phyloP scores from a whole-genome alignment of 257 asterid genomes.

The Rauvolfia tetraphylla region DNA sequence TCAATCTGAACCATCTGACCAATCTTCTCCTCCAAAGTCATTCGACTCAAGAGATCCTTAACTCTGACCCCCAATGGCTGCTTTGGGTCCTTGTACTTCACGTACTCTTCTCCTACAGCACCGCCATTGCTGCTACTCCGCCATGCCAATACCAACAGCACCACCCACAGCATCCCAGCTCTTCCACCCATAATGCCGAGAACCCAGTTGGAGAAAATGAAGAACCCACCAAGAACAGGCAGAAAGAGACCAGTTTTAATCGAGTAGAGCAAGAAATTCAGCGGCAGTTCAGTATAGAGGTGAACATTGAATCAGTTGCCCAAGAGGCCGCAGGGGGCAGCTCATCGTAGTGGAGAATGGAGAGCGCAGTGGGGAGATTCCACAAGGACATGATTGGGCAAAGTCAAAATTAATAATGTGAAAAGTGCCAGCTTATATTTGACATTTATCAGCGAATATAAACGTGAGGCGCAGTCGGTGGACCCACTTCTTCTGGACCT shows the following conservation, averaged over 20 bases:
- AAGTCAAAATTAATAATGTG: neutral
- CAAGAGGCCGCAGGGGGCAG: neutral
- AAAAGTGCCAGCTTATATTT: too few species aligned
- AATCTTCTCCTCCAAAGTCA: slow-evolving; percentile 74
- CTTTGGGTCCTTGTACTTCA: slow-evolving; percentile 67
- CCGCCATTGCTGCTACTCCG: slow-evolving; percentile 39
- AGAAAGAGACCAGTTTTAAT: neutral
- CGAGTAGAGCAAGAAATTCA: neutral
- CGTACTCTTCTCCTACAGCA: slow-evolving; percentile 39
- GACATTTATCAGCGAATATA: too few species aligned
- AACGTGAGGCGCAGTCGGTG: too few species aligned
- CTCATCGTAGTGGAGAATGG: neutral
- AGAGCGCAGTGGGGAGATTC: neutral
- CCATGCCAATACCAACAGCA: slow-evolving; percentile 32
- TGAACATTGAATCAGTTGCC: neutral
- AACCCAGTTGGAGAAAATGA: neutral
- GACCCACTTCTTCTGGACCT: too few species aligned
- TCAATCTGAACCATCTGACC: slow-evolving; percentile 97
- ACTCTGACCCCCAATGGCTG: slow-evolving; percentile 51
- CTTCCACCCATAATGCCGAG: slow-evolving; percentile 26
- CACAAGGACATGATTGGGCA: neutral
- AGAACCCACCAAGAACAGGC: neutral
- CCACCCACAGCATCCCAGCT: slow-evolving; percentile 36
- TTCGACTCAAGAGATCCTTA: slow-evolving; percentile 62
- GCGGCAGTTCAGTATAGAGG: too few species aligned